Evolutionary conservation across 257 asterid genomes (phyloP).

Genomic region (Leptodermis oblonga): DNA sequence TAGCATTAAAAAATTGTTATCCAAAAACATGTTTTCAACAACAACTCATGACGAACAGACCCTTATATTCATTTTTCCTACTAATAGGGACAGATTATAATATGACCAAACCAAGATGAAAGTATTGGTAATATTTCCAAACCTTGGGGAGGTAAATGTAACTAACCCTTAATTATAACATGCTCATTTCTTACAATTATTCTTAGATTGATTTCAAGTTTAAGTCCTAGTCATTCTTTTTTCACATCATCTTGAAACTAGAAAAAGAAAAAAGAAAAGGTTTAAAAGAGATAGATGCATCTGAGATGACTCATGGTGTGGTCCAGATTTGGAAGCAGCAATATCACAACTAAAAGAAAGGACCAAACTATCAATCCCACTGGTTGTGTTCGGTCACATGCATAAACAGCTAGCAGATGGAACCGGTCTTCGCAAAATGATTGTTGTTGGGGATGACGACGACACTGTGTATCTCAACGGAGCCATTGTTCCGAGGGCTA

Average conservation of each 20-base stretch:
- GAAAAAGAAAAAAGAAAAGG: no score
- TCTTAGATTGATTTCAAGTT: not conserved
- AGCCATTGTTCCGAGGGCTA: slow-evolving; percentile 80
- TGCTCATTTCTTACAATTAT: not conserved
- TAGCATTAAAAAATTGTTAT: no score
- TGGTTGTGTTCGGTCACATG: slow-evolving; percentile 99
- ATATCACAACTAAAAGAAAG: slow-evolving; percentile 56
- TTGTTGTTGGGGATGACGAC: slow-evolving; percentile 66
- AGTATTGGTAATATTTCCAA: no score
- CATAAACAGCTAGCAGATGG: slow-evolving; percentile 70
- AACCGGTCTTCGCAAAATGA: slow-evolving; percentile 69
- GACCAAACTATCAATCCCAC: slow-evolving; percentile 40
- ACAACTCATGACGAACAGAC: no score
- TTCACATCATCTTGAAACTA: not conserved
- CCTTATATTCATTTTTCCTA: no score
- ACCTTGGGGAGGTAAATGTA: no score
- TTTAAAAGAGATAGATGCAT: not conserved
- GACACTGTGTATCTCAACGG: slow-evolving; percentile 66
- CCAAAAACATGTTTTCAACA: no score
- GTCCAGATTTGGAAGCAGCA: slow-evolving; percentile 77
- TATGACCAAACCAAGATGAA: no score
- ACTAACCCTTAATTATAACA: not conserved
- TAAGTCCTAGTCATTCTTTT: not conserved
- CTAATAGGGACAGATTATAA: no score
- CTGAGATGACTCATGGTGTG: no score